Conservation (phyloP, 2,329 filamentous ascomycete species). For the Hymenoscyphus fructigenus region DNA sequence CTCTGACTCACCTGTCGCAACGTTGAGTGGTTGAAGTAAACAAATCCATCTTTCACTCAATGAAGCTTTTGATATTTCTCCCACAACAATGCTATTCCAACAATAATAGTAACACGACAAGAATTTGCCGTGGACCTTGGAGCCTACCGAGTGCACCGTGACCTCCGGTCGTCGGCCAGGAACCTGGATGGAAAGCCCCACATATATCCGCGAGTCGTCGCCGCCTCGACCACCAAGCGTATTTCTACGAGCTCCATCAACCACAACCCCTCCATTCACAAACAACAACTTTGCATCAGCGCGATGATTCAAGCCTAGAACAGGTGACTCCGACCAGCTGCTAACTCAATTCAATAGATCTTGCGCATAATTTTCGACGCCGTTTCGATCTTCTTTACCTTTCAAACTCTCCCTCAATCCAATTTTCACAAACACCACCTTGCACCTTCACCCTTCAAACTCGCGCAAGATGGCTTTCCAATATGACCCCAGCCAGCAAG, state of each 20-base stretch:
- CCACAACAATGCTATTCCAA: not conserved
- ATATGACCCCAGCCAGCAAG: constrained; percentile 61
- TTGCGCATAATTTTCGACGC: constrained; percentile 5
- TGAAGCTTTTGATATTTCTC: not conserved
- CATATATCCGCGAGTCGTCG: not conserved
- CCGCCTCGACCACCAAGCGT: not conserved
- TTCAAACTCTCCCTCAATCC: constrained; percentile 10
- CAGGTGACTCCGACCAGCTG: not conserved
- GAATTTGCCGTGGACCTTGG: not conserved
- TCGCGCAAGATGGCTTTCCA: constrained; percentile 61
- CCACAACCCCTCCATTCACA: not conserved
- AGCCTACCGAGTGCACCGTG: not conserved
- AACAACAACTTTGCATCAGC: not conserved
- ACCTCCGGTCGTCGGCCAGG: not conserved
- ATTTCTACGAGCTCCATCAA: not conserved
- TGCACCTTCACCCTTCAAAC: constrained; percentile 1
- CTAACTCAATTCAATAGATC: constrained; percentile 11
- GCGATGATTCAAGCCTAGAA: not conserved
- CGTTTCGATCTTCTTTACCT: constrained; percentile 13
- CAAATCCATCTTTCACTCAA: not conserved
- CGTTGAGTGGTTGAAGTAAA: not conserved
- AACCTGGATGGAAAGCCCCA: not conserved
- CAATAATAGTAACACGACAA: not conserved
- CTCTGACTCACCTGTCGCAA: not conserved
- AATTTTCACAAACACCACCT: constrained; percentile 1